Conservation (phyloP, 257 asterid genomes). For the Phtheirospermum japonicum region DNA sequence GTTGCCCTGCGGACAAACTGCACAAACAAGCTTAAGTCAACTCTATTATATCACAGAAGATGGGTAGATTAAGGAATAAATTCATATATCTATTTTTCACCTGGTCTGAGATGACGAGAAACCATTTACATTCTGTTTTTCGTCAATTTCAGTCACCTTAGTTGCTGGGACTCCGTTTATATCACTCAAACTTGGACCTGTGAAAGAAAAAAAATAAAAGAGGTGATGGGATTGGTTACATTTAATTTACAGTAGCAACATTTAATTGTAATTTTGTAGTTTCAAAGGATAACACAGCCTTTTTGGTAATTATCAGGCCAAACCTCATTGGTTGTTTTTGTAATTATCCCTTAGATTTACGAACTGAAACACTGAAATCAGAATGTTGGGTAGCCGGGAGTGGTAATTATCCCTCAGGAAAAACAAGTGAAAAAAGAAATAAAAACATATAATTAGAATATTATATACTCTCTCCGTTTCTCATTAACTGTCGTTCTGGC, state of each 20-base stretch:
- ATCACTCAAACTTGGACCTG: slow-evolving; percentile 32
- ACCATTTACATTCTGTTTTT: slow-evolving; percentile 36
- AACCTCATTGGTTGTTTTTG: neutral
- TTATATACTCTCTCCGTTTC: no score
- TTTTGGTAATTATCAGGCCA: neutral
- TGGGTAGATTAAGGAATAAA: neutral
- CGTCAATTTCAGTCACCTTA: slow-evolving; percentile 29
- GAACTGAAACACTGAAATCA: neutral
- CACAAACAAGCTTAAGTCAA: neutral
- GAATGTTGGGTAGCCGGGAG: no score
- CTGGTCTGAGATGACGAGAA: slow-evolving; percentile 43
- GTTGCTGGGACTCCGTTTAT: slow-evolving; percentile 33
- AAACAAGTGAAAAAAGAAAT: neutral
- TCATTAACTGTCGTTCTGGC: no score
- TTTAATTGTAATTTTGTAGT: neutral
- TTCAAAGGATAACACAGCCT: neutral
- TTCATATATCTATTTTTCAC: slow-evolving; percentile 31
- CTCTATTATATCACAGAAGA: slow-evolving; percentile 5
- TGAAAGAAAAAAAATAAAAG: slow-evolving; percentile 12
- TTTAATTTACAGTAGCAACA: neutral
- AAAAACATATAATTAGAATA: no score
- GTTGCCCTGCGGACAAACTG: slow-evolving; percentile 36
- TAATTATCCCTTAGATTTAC: neutral
- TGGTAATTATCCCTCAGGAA: no score
- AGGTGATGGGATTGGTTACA: slow-evolving; percentile 4